Conservation (phyloP, 2,329 filamentous ascomycete genomes). For the Neocucurbitaria cava region DNA sequence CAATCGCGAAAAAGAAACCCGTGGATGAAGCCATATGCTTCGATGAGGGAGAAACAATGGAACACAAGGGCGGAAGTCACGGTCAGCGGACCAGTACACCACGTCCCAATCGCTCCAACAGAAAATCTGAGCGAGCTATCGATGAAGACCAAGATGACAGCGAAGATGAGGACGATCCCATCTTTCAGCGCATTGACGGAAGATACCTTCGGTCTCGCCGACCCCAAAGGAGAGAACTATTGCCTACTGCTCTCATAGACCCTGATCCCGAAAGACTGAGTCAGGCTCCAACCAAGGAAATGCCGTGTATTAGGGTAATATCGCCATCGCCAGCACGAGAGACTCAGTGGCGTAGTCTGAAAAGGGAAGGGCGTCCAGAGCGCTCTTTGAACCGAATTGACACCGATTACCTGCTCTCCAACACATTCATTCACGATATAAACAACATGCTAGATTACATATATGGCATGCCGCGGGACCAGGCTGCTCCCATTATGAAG, state of each 20-base stretch:
- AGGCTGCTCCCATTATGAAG: neutral
- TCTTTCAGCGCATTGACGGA: neutral
- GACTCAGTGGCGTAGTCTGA: neutral
- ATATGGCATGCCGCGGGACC: neutral
- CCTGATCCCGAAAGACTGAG: neutral
- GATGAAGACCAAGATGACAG: no score
- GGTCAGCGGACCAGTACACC: neutral
- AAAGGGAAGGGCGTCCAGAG: neutral
- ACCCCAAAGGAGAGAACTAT: neutral
- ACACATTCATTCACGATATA: neutral
- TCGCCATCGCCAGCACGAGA: neutral
- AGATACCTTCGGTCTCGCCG: neutral
- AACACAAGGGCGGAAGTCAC: neutral
- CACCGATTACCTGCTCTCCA: neutral
- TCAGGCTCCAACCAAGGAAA: neutral
- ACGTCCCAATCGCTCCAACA: no score
- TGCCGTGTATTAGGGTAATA: neutral
- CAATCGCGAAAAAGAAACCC: neutral
- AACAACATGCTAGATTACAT: conserved; percentile 1
- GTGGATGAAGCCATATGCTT: neutral
- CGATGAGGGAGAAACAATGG: neutral
- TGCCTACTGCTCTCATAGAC: neutral
- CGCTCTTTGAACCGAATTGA: neutral
- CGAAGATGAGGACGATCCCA: neutral
- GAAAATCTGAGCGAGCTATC: neutral